Evolutionary conservation across 1,284 basidiomycete species (phyloP), one percentile per base, ranked within the genome.

Genomic region (Puccinia novopanici): DNA sequence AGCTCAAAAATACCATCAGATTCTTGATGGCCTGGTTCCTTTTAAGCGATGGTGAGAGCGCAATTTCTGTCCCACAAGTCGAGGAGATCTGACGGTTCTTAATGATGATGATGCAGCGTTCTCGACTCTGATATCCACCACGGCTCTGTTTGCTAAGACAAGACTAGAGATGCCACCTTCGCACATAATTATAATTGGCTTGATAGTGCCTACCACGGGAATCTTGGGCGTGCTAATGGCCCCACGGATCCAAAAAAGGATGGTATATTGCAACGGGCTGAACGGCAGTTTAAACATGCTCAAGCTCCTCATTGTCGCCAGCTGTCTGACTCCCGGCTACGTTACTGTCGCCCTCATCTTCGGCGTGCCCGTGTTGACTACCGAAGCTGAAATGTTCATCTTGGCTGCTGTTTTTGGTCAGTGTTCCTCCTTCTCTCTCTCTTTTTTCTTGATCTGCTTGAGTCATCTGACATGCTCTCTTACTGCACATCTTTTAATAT

Each of bases 121-220:
- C 85, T 91, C 92, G 0, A 93, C 92, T 0, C 91, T 94, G 79
- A 93, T 92, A 0, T 92, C 91, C 0, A 93, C 92, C 0, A 92
- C 93, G 0, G 88, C 93, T 70, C 88, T 94, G 0, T 94, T 94
- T 82, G 92, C 89, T 0, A 94, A 94, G 85, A 94, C 92, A 0
- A 88, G 89, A 0, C 88, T 94, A 37, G 88, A 91, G 83, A 92
- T 94, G 91, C 86, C 89, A 0, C 84, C 92, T 0, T 90, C 90
- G 0, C 88, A 91, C 0, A 89, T 93, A 70, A 89, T 93, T 72
- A 87, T 92, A 81, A 88, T 93, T 63, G 91, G 91, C 15, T 88
- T 91, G 5, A 87, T 93, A 50, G 50, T 90, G 0, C 92, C 92
- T 0, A 84, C 88, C 0, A 88, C 90, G 0, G 93, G 93, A 0